Base-by-base conservation (phyloP, 352 stramenopile genomes). In the Labyrinthula sp. region DNA sequence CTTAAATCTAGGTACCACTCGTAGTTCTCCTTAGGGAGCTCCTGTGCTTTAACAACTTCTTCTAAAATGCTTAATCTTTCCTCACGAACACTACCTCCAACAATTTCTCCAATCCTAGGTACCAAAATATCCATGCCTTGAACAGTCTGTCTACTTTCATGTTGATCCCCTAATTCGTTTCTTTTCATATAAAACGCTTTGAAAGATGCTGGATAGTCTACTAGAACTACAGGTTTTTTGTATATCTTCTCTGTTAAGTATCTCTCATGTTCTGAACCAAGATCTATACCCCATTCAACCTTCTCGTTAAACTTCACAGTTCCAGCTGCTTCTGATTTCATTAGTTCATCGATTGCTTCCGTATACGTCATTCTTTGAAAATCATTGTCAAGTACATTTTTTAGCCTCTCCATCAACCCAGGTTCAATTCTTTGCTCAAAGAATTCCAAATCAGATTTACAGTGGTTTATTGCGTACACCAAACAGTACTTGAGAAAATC, bases 121-220 rank as follows among this genome's bases (percentile, higher is more conserved):
- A 94, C 82, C 8, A 94, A 57, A 18, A 93, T 62, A 54, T 94
- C 81, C 73, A 90, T 89, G 3, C 78, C 79, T 22, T 76, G 73
- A 10, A 93, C 81, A 0, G 81, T 94, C 22, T 45, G 30, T n/a
- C 43, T 31, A 2, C 43, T 35, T 35, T 52, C 35, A n/a, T n/a
- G n/a, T n/a, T n/a, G n/a, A 30, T 82, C 69, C 4, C 75, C 75
- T 18, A 82, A 71, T 1, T 77, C 56, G 61, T 92, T 89, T 31
- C 78, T 69, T 33, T 81, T 80, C 83, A 94, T 94, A 68, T 94
- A 93, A 58, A 94, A 93, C 3, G 83, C 77, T 64, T 94, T 94
- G 56, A 94, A 92, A 6, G 79, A 77, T 6, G 83, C 82, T 0
- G 83, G 81, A 54, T 93, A 94, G 57, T 94, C 68, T 24, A 24